These are phyloP conservation scores for Kuraishia borneana DNA, from an alignment of 805 yeast genomes.

Conservation along the genomic window DNA sequence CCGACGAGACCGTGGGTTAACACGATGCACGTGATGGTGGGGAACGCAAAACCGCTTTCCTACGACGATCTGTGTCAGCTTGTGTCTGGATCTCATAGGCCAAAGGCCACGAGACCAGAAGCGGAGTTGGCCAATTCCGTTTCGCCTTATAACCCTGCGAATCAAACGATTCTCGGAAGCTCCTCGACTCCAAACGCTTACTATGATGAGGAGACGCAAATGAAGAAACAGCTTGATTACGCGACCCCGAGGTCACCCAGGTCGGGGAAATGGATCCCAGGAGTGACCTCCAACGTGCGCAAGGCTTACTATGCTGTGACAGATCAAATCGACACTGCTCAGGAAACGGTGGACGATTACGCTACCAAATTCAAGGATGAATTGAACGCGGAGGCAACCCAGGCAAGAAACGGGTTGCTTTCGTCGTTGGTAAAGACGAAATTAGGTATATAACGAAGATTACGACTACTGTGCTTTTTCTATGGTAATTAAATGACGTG, in stretches of 20 bases:
- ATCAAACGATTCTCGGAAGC: slow-evolving; percentile 7
- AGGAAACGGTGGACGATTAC: slow-evolving; percentile 44
- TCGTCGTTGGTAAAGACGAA: slow-evolving; percentile 40
- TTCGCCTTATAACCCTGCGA: slow-evolving; percentile 24
- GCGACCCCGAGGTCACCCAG: slow-evolving; percentile 32
- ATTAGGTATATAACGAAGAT: slow-evolving; percentile 23
- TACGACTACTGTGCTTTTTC: background rate
- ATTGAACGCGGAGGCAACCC: slow-evolving; percentile 39
- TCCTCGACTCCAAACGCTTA: background rate
- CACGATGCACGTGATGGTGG: slow-evolving; percentile 79
- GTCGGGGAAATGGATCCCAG: background rate
- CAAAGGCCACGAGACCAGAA: slow-evolving; percentile 48
- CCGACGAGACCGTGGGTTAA: slow-evolving; percentile 77
- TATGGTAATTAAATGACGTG: background rate
- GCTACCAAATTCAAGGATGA: slow-evolving; percentile 44
- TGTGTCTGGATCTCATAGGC: slow-evolving; percentile 68
- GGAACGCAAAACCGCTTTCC: slow-evolving; percentile 45
- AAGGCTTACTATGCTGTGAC: slow-evolving; percentile 34
- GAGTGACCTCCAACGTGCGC: slow-evolving; percentile 5
- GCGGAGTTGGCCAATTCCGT: slow-evolving; percentile 41
- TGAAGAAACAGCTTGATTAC: slow-evolving; percentile 20
- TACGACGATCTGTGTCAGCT: slow-evolving; percentile 51
- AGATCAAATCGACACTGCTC: slow-evolving; percentile 39
- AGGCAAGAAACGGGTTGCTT: slow-evolving; percentile 37
- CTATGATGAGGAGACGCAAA: slow-evolving; percentile 3